phyloP scores from a whole-genome alignment of 2,329 filamentous ascomycete species.

The Fusarium sulawesiense region DNA sequence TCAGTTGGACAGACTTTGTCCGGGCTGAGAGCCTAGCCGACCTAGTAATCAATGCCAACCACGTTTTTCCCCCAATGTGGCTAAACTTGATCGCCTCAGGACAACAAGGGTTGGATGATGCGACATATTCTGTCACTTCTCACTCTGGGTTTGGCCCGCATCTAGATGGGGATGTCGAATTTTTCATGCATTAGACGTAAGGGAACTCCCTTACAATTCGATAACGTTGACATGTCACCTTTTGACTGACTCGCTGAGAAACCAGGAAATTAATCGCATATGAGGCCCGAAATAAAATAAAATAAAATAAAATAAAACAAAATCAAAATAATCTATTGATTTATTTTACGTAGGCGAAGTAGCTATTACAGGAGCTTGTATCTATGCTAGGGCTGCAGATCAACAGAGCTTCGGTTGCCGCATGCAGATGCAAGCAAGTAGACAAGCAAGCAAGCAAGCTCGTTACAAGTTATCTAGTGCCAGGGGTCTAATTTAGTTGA shows the following conservation, averaged over 20 bases:
- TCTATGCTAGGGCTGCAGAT: not conserved
- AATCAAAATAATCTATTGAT: not conserved
- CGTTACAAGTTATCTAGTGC: constrained; percentile 5
- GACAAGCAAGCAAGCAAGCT: constrained; percentile 17
- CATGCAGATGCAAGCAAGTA: constrained; percentile 16
- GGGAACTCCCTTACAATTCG: constrained; percentile 4
- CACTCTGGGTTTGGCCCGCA: not conserved
- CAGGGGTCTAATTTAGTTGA: constrained; percentile 5
- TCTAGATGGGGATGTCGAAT: constrained; percentile 1
- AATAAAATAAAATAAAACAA: not conserved
- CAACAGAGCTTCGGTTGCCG: constrained; percentile 9
- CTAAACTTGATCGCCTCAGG: not conserved
- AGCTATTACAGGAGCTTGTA: not conserved
- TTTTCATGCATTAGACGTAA: constrained; percentile 21
- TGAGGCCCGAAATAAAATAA: not conserved
- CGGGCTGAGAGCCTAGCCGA: not conserved
- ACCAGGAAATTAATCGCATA: not conserved
- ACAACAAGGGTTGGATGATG: not conserved
- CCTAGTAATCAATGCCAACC: not conserved
- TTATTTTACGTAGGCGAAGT: not conserved
- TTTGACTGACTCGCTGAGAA: not conserved
- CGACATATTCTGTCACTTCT: constrained; percentile 3
- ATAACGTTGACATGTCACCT: constrained; percentile 7
- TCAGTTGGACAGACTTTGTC: not conserved
- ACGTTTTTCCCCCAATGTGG: constrained; percentile 1